Base-by-base conservation (phyloP, 2,329 filamentous ascomycete genomes). In the Reticulascus tulasneorum region DNA sequence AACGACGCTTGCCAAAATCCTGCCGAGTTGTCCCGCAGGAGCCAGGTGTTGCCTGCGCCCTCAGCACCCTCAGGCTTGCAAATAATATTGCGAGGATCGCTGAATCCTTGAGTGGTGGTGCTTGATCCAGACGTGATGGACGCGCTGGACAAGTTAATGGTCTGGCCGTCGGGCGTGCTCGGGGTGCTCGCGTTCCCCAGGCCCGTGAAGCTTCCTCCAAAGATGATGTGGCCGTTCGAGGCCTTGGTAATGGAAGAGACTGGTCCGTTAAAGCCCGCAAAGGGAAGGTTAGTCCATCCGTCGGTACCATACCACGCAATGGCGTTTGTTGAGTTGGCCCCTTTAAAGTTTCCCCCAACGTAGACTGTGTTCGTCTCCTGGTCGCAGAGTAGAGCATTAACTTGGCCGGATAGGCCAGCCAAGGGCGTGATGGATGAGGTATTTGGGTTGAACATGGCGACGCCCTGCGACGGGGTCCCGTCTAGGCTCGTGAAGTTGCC, bases 401-500 rank as follows among this genome's bases (percentile, higher is more conserved):
- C 89, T 43, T 85, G 82, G 23, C 93, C 94, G 35, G 80, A 79
- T 15, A 98, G 69, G 29, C 90, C 91, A n/a, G 77, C 63, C 24
- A 96, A 63, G n/a, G 88, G 73, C 2, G 78, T 84, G 32, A 96
- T 71, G 23, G 75, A 62, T 28, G 78, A 78, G 5, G 79, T 83
- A 46, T 79, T 77, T 4, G 86, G 79, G 56, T 96, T 79, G 64
- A 90, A 89, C 29, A 94, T 59, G 17, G 90, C 93, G 38, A 94
- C 78, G 28, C 86, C 86, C 35, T 80, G 80, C 3, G 89, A 87
- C 53, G 86, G 67, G 38, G 83, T 73, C 40, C 81, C 81, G 40
- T 82, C 86, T 44, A 98, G 66, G 58, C 87, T 94, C 21, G 93
- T 97, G 58, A 98, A 98, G 66, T 97, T 97, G 30, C 93, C 93